Evolutionary conservation across 2,329 filamentous ascomycete genomes (phyloP), one percentile per base, ranked within the genome.

Genomic region (Pseudogymnoascus sp.): DNA sequence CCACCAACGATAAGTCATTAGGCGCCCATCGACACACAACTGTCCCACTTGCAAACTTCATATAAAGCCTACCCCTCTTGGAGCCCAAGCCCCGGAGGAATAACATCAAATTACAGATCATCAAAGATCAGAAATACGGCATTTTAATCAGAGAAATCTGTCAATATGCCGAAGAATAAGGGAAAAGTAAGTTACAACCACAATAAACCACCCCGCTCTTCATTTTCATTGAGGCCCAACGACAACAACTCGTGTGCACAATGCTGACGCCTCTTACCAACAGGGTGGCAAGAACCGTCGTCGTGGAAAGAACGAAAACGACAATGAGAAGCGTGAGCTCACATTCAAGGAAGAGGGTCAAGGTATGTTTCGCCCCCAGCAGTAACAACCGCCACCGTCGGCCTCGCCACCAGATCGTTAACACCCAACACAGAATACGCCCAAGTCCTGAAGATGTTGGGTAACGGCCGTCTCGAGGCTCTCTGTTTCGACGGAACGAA

Each of bases 281-380:
- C 72, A 95, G 91, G 93, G 93, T 79, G 93, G 93, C 82, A 98
- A 98, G 86, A 98, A 98, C 82, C 84, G 93, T 80, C 89, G 93
- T 86, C 87, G 95, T 82, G 93, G 93, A 81, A 98, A 97, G 89
- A 96, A 96, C 85, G 91, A 96, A 82, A 96, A 95, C 81, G 95
- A 98, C 83, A 96, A 97, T 76, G 93, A 97, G 82, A 97, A 97
- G 85, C 93, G 93, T 78, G 93, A 98, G 79, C 85, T 98, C 74
- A 93, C 91, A 74, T 98, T 98, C 88, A 97, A 97, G 82, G 95
- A 98, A 78, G 93, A 98, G 75, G 93, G 93, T 70, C 93, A 98
- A 83, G 88, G 84, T 85, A 79, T 65, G 76, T 72, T 46, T 41
- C 33, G 53, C 22, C 24, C 28, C 46, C 59, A 40, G 43, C 56